A percentile compares a stretch with the other conserved stretches of the same genome.
Conservation (phyloP, 495 filamentous ascomycete species). For the Penicillium riverlandense region DNA sequence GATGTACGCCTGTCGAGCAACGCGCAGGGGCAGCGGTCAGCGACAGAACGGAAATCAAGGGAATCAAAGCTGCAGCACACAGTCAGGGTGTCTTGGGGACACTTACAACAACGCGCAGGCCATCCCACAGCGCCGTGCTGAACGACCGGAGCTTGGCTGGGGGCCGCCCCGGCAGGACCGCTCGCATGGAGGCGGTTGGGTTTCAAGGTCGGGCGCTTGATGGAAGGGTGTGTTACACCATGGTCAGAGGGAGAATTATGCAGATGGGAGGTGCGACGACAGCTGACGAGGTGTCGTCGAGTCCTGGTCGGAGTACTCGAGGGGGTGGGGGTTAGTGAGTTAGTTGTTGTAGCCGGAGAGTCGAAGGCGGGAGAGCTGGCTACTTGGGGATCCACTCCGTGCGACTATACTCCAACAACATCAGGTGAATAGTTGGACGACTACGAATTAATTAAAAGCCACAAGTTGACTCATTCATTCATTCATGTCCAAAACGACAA, state of each 20-base stretch:
- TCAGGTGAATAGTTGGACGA: neutral
- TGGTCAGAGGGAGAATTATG: conserved; percentile 16
- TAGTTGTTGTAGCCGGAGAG: no score
- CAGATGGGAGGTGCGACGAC: conserved; percentile 1
- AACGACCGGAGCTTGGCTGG: conserved; percentile 85
- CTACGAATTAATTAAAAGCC: neutral
- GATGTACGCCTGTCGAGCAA: conserved; percentile 65
- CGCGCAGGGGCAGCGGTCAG: conserved; percentile 10
- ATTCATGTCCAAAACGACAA: neutral
- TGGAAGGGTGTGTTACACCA: conserved; percentile 32
- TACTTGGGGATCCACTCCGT: neutral
- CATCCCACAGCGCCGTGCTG: conserved; percentile 77
- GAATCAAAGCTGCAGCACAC: conserved; percentile 1
- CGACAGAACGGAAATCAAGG: neutral
- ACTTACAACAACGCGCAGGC: conserved; percentile 70
- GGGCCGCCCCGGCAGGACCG: conserved; percentile 85
- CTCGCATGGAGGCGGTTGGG: conserved; percentile 52
- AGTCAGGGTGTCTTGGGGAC: neutral
- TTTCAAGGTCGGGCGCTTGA: conserved; percentile 16
- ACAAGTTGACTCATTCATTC: neutral
- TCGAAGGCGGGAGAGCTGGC: neutral
- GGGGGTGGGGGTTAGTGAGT: no score
- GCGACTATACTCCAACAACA: neutral
- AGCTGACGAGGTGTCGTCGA: neutral
- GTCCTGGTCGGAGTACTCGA: no score